A percentile compares a stretch with the other conserved stretches of the same genome.
These are phyloP conservation scores for Rehmannia glutinosa DNA, from an alignment of 257 asterid species.

Conservation along the genomic window DNA sequence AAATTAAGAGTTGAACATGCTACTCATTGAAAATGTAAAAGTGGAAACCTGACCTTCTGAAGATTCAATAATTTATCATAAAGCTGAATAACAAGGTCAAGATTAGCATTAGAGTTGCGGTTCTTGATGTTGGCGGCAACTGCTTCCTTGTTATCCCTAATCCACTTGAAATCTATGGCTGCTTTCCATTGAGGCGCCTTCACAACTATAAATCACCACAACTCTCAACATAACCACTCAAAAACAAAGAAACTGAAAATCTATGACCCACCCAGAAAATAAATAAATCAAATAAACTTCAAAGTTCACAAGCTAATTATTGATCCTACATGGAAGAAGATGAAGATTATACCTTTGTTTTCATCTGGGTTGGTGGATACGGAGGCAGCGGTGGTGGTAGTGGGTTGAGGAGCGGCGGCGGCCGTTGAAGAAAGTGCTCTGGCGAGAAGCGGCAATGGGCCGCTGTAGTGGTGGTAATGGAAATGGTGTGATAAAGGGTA, in stretches of 20 bases:
- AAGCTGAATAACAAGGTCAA: constrained; percentile 67
- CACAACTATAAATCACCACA: constrained; percentile 34
- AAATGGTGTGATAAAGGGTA: constrained; percentile 12
- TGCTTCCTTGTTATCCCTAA: constrained; percentile 81
- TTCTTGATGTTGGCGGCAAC: constrained; percentile 65
- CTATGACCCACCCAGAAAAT: no score
- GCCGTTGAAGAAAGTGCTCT: constrained; percentile 53
- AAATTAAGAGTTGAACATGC: not conserved
- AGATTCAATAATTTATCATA: constrained; percentile 58
- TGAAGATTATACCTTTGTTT: constrained; percentile 30
- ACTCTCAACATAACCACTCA: not conserved
- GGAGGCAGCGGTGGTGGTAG: constrained; percentile 14
- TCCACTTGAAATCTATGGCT: constrained; percentile 88
- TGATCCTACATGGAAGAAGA: not conserved
- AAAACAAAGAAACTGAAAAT: not conserved
- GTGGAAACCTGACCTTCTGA: constrained; percentile 71
- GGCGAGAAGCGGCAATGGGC: constrained; percentile 29
- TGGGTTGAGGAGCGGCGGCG: constrained; percentile 25
- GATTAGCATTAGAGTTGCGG: constrained; percentile 69
- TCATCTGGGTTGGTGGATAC: constrained; percentile 22
- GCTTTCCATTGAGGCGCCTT: constrained; percentile 91
- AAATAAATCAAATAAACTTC: not conserved
- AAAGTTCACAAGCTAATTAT: not conserved
- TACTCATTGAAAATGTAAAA: not conserved
- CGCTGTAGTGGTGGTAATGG: constrained; percentile 9